Conservation (phyloP, 2,329 filamentous ascomycete genomes). For the Alternaria conjuncta region DNA sequence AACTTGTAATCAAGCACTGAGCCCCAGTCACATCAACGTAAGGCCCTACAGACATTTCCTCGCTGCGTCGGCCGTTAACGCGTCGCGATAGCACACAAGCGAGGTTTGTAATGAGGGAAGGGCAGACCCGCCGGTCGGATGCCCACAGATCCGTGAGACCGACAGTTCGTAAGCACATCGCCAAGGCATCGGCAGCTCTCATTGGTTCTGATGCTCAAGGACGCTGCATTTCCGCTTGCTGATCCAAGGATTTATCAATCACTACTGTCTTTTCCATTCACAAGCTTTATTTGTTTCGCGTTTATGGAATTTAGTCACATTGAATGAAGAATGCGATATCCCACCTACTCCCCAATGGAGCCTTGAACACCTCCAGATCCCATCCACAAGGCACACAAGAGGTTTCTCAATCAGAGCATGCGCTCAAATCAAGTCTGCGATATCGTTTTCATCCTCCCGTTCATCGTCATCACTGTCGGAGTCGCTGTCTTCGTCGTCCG, state of each 20-base stretch:
- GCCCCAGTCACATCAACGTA: background rate
- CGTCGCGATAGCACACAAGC: background rate
- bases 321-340: background rate
- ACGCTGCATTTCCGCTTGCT: background rate
- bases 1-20: background rate
- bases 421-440: background rate
- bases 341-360: background rate
- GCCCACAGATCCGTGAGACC: background rate
- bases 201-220: background rate
- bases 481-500: background rate
- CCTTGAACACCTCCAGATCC: background rate
- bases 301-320: background rate
- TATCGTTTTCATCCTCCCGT: background rate
- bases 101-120: conserved; percentile 8
- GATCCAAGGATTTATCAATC: background rate
- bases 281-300: background rate
- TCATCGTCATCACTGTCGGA: background rate
- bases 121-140: background rate
- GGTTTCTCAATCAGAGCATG: background rate
- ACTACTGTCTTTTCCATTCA: background rate
- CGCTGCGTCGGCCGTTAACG: background rate
- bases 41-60: background rate
- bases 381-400: background rate
- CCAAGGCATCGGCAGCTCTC: background rate
- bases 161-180: conserved; percentile 3